A percentile compares a stretch with the other conserved stretches of the same genome.
Evolutionary conservation across 371 early-diverging fungal species (phyloP).

Genomic region (Mortierella sp.): DNA sequence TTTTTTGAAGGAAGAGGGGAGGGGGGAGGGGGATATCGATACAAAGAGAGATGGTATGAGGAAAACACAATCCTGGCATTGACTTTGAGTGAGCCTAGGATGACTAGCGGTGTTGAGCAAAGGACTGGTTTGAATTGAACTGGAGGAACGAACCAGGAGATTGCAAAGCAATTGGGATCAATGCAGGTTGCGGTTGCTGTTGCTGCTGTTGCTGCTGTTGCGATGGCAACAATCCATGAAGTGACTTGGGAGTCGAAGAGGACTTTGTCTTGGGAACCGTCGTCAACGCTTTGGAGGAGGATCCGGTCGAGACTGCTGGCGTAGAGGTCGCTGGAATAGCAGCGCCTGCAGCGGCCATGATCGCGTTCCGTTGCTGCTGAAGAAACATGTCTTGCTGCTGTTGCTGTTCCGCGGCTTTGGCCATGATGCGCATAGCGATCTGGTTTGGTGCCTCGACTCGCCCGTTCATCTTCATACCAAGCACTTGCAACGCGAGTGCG

Average conservation of each 20-base stretch:
- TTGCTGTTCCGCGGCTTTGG: conserved; percentile 58
- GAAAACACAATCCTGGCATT: no score
- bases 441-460: conserved; percentile 73
- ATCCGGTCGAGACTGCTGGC: neutral
- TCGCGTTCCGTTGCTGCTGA: conserved; percentile 2
- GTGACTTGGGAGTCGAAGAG: neutral
- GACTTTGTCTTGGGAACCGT: no score
- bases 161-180: conserved; percentile 34
- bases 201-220: conserved; percentile 4
- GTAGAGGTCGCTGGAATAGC: neutral
- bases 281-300: no score
- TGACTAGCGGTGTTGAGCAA: no score
- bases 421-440: conserved; percentile 80
- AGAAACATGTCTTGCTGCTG: conserved; percentile 20
- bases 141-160: conserved; percentile 10
- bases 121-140: no score
- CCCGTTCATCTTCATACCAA: conserved; percentile 83
- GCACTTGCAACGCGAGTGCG: conserved; percentile 84
- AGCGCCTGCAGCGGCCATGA: neutral
- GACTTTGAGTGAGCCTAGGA: no score
- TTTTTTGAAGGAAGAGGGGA: no score
- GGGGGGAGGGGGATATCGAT: no score
- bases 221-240: conserved; percentile 8
- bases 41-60: no score
- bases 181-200: conserved; percentile 3